Percentiles rank a stretch among this genome's conserved stretches.
These are phyloP conservation scores for Nakazawaea ishiwadae DNA, from an alignment of 805 yeast genomes.

Conservation along the genomic window DNA sequence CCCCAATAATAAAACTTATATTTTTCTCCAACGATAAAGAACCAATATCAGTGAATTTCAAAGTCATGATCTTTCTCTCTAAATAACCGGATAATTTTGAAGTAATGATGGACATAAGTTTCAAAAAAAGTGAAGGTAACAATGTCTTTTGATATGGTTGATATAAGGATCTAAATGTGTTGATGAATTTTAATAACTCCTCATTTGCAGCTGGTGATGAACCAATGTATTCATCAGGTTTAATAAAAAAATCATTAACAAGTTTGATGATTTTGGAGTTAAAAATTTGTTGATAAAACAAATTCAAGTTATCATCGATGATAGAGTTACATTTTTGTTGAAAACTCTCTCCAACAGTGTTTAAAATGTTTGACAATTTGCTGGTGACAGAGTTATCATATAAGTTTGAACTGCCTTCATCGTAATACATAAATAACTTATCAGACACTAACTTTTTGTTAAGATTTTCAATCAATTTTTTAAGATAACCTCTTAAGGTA, in stretches of 20 bases:
- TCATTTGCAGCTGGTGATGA: constrained; percentile 12
- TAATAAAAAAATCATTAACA: constrained; percentile 32
- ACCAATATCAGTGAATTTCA: constrained; percentile 35
- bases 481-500: constrained; percentile 53
- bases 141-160: constrained; percentile 61
- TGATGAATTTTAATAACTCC: constrained; percentile 44
- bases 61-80: constrained; percentile 63
- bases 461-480: constrained; percentile 44
- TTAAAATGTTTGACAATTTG: constrained; percentile 1
- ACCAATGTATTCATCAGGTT: constrained; percentile 32
- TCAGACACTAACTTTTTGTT: constrained; percentile 21
- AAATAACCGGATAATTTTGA: constrained; percentile 42
- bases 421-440: constrained; percentile 27
- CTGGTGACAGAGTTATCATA: constrained; percentile 8
- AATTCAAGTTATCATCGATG: constrained; percentile 37
- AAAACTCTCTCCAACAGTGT: constrained; percentile 12
- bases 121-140: constrained; percentile 27
- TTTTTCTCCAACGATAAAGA: constrained; percentile 60
- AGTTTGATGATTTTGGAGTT: constrained; percentile 29
- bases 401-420: constrained; percentile 17
- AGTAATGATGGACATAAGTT: constrained; percentile 7
- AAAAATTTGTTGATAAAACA: constrained; percentile 33
- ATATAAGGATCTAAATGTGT: constrained; percentile 60
- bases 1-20: constrained; percentile 65
- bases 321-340: constrained; percentile 29